A percentile compares a stretch with the other conserved stretches of the same genome.
phyloP scores from a whole-genome alignment of 2,329 filamentous ascomycete species.

The Monosporascus sp. region DNA sequence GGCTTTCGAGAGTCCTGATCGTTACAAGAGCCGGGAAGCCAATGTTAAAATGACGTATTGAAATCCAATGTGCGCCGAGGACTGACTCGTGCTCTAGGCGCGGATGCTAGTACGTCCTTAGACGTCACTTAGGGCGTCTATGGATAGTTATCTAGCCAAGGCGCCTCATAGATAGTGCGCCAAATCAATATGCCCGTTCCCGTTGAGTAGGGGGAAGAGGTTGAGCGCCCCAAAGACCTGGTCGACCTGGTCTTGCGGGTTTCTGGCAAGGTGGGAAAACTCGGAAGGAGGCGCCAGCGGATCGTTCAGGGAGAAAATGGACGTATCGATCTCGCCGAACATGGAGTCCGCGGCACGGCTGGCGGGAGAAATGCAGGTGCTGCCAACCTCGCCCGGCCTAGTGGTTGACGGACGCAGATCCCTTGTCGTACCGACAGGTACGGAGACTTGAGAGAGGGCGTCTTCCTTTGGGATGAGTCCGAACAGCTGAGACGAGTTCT shows the following conservation, averaged over 20 bases:
- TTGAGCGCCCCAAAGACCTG: conserved; percentile 39
- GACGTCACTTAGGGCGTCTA: too few relatives aligned
- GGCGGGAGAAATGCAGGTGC: conserved; percentile 19
- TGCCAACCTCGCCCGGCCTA: conserved; percentile 8
- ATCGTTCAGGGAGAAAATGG: conserved; percentile 23
- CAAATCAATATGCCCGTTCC: conserved; percentile 47
- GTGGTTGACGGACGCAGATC: not conserved
- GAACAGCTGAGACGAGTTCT: conserved; percentile 47
- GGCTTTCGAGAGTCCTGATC: too few relatives aligned
- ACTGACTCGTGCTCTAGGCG: too few relatives aligned
- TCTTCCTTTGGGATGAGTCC: conserved; percentile 37
- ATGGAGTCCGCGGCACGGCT: conserved; percentile 8
- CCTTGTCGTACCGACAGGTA: not conserved
- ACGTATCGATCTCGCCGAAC: conserved; percentile 19
- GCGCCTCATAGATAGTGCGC: conserved; percentile 30
- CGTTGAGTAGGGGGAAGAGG: conserved; percentile 45
- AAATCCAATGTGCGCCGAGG: too few relatives aligned
- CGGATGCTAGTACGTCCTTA: too few relatives aligned
- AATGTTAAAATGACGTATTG: too few relatives aligned
- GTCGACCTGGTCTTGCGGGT: conserved; percentile 34
- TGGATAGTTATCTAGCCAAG: too few relatives aligned
- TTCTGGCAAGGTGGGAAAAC: conserved; percentile 32
- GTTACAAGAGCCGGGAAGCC: too few relatives aligned
- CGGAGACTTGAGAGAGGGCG: not conserved
- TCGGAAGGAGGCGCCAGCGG: conserved; percentile 23